phyloP scores from a whole-genome alignment of 2,329 filamentous ascomycete species.

The Colletotrichum sp. region DNA sequence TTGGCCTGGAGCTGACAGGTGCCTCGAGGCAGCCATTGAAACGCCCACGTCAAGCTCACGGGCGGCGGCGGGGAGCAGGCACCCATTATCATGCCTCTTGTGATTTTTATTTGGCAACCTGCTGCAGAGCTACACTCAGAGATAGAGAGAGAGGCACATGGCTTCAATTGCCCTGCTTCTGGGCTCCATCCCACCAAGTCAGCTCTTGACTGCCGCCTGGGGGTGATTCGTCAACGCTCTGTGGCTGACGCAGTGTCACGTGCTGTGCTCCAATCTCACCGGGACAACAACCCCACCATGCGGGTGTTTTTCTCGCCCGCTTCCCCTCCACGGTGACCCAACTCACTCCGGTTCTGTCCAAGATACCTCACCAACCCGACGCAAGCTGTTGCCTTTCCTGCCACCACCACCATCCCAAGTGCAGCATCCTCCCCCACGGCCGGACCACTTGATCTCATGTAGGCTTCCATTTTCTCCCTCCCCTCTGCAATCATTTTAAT shows the following conservation, averaged over 20 bases:
- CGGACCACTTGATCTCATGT: conserved; percentile 11
- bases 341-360: conserved; percentile 21
- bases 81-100: not conserved
- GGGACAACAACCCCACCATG: conserved; percentile 26
- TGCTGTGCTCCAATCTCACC: conserved; percentile 21
- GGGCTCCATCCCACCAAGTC: not conserved
- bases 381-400: conserved; percentile 23
- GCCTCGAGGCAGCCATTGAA: not conserved
- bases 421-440: conserved; percentile 8
- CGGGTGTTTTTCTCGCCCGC: conserved; percentile 26
- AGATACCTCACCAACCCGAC: conserved; percentile 22
- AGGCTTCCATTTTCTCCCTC: not conserved
- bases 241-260: conserved; percentile 24
- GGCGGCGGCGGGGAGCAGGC: not conserved
- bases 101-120: not conserved
- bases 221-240: conserved; percentile 22
- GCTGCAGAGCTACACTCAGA: not conserved
- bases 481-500: not conserved
- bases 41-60: not conserved
- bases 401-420: conserved; percentile 16
- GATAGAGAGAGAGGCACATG: not conserved
- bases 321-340: conserved; percentile 23
- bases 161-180: not conserved
- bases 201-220: conserved; percentile 4
- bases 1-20: not conserved